These are phyloP conservation scores for Kuraishia floccosa DNA, from an alignment of 805 yeast species.

Conservation along the genomic window DNA sequence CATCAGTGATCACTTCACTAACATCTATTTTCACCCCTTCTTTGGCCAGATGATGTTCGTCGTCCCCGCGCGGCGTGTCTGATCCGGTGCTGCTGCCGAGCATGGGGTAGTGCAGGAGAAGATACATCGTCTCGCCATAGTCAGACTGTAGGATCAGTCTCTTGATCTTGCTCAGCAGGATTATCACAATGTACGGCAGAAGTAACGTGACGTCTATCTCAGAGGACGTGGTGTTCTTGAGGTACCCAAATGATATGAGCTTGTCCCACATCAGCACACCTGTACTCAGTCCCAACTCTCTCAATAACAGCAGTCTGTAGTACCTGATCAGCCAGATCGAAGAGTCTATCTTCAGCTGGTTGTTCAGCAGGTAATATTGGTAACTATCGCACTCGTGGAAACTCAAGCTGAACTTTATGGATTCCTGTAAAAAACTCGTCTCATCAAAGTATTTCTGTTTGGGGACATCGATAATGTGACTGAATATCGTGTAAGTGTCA, in stretches of 20 bases:
- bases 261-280: slow-evolving; percentile 38
- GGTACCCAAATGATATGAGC: slow-evolving; percentile 20
- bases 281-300: slow-evolving; percentile 31
- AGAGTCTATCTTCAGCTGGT: slow-evolving; percentile 34
- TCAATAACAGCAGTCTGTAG: slow-evolving; percentile 29
- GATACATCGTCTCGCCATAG: slow-evolving; percentile 37
- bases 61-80: not conserved
- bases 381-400: slow-evolving; percentile 40
- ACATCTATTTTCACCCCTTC: not conserved
- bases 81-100: not conserved
- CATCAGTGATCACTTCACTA: slow-evolving; percentile 1
- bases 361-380: slow-evolving; percentile 31
- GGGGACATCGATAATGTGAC: slow-evolving; percentile 22
- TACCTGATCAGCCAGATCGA: slow-evolving; percentile 47
- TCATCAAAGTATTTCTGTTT: slow-evolving; percentile 27
- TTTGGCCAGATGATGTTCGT: not conserved
- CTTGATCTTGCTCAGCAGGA: slow-evolving; percentile 30
- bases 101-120: slow-evolving; percentile 38
- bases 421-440: slow-evolving; percentile 27
- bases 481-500: slow-evolving; percentile 31
- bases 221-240: slow-evolving; percentile 5
- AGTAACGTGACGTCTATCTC: slow-evolving; percentile 18
- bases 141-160: slow-evolving; percentile 33
- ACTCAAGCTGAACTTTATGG: slow-evolving; percentile 34
- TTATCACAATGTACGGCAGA: slow-evolving; percentile 27